Conservation (phyloP, 2,329 filamentous ascomycete species). For the Aspergillus fructus region DNA sequence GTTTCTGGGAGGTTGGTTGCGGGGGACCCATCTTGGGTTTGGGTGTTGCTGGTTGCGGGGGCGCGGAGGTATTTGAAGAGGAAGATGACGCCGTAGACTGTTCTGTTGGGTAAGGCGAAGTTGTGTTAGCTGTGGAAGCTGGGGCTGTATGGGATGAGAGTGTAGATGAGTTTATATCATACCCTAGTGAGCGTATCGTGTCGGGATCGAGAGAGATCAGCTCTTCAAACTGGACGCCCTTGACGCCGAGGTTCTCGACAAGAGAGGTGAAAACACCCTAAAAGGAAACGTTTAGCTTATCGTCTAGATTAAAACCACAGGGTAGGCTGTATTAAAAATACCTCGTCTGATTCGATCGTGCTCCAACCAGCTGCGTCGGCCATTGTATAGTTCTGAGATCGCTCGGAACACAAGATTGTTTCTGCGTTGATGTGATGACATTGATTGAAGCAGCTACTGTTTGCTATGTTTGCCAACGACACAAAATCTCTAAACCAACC, state of each 20-base stretch:
- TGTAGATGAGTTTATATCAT: neutral
- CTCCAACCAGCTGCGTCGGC: constrained; percentile 75
- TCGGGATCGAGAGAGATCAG: constrained; percentile 83
- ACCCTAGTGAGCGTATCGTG: constrained; percentile 45
- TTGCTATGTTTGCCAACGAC: neutral
- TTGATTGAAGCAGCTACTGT: neutral
- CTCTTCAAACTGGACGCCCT: constrained; percentile 95
- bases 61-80: constrained; percentile 78
- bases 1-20: constrained; percentile 61
- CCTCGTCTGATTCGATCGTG: constrained; percentile 95
- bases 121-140: neutral
- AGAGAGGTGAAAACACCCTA: constrained; percentile 97
- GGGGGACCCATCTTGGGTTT: constrained; percentile 70
- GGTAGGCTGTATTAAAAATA: constrained; percentile 39
- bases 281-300: constrained; percentile 19
- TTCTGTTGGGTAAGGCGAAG: constrained; percentile 45
- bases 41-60: constrained; percentile 64
- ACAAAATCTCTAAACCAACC: neutral
- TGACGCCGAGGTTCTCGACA: constrained; percentile 86
- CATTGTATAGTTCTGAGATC: constrained; percentile 40
- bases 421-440: neutral
- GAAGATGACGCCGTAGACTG: constrained; percentile 94
- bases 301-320: neutral
- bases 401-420: neutral
- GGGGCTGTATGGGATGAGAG: neutral